phyloP scores from a whole-genome alignment of 768 basidiomycete genomes.

The Sporobolomyces pararoseus region DNA sequence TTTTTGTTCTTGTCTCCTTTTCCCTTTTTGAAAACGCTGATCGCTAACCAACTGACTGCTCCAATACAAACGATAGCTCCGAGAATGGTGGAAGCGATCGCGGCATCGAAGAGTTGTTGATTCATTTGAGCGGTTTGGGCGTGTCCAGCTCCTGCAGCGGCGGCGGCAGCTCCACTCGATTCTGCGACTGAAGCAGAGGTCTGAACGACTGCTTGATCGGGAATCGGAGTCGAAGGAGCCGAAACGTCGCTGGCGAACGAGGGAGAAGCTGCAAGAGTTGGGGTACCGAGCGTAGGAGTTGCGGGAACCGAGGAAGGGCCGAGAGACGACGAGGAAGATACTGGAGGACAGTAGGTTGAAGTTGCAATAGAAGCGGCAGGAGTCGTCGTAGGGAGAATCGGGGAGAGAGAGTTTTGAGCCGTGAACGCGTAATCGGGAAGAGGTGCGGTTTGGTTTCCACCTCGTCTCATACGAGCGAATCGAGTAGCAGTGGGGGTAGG shows the following conservation, averaged over 20 bases:
- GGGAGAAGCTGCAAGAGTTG: constrained; percentile 21
- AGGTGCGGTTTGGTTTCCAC: constrained; percentile 14
- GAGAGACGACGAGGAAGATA: background rate
- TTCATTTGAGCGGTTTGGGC: constrained; percentile 6
- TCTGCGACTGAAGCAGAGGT: background rate
- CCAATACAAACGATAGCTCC: constrained; percentile 29
- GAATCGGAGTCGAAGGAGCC: constrained; percentile 23
- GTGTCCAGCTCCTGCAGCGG: background rate
- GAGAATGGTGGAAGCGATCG: constrained; percentile 28
- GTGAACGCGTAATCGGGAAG: constrained; percentile 12
- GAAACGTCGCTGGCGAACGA: constrained; percentile 8
- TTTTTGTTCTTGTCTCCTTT: background rate
- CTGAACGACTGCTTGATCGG: constrained; percentile 14
- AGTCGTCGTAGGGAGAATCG: constrained; percentile 13
- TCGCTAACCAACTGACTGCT: constrained; percentile 25
- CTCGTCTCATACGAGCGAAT: constrained; percentile 23
- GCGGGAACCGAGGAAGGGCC: background rate
- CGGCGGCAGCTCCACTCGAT: background rate
- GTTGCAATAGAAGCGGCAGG: background rate
- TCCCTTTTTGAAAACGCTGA: constrained; percentile 19
- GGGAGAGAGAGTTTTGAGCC: constrained; percentile 2
- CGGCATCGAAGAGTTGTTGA: constrained; percentile 28
- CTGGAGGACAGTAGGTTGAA: background rate
- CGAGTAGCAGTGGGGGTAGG: constrained; percentile 18
- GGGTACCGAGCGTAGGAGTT: constrained; percentile 15